Conservation (phyloP, 495 filamentous ascomycete genomes). For the Penicillium samsonianum region DNA sequence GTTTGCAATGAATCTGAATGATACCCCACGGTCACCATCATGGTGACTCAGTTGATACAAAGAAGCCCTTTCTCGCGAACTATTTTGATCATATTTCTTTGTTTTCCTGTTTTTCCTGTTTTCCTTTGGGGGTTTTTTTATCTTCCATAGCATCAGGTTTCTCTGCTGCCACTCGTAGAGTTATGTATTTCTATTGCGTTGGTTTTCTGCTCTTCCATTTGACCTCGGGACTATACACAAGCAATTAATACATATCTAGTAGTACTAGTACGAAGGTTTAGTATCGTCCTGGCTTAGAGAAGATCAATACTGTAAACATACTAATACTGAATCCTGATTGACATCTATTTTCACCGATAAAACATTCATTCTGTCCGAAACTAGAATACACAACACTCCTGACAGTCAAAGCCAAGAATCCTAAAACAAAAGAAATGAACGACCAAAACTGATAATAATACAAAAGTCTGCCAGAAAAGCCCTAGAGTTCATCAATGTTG, state of each 20-base stretch:
- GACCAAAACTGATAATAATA: conserved; percentile 4
- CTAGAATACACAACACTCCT: background rate
- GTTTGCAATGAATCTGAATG: conserved; percentile 29
- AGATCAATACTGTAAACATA: too few species aligned
- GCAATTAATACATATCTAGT: background rate
- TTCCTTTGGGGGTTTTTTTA: background rate
- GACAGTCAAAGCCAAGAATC: too few species aligned
- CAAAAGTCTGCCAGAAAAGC: background rate
- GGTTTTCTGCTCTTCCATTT: background rate
- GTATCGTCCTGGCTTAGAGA: too few species aligned
- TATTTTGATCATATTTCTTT: background rate
- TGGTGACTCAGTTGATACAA: conserved; percentile 12
- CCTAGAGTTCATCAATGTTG: conserved; percentile 7
- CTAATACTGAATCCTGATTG: too few species aligned
- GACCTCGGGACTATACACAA: background rate
- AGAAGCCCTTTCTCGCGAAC: background rate
- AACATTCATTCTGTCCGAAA: background rate
- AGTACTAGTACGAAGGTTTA: too few species aligned
- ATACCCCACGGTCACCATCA: conserved; percentile 26
- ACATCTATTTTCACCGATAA: background rate
- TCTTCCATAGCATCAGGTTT: background rate
- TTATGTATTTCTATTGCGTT: conserved; percentile 5
- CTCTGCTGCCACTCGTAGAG: background rate
- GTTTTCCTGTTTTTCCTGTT: background rate
- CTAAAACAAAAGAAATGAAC: background rate